phyloP scores from a whole-genome alignment of 192 early-diverging fungal species.

The Entrophospora sp. region DNA sequence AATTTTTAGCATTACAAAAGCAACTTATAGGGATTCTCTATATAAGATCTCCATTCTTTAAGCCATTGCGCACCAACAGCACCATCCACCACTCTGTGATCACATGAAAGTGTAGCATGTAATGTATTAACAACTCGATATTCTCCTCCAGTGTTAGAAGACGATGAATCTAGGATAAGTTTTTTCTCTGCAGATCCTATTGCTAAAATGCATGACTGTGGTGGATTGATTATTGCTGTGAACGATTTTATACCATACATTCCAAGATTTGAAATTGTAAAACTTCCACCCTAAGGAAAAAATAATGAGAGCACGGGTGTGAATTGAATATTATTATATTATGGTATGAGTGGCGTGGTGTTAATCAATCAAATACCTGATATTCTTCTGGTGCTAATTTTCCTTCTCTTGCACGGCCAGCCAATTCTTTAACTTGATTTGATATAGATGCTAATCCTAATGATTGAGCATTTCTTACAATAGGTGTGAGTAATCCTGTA shows the following conservation, averaged over 20 bases:
- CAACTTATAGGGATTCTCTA: conserved; percentile 93
- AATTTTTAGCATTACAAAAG: conserved; percentile 84
- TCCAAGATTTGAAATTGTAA: conserved; percentile 97
- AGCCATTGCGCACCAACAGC: conserved; percentile 89
- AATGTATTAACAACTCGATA: conserved; percentile 67
- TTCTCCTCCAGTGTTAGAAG: conserved; percentile 48
- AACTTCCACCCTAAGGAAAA: conserved; percentile 64
- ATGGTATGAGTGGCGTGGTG: no score
- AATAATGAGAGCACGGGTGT: neutral
- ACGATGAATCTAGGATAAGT: conserved; percentile 59
- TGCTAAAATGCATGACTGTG: conserved; percentile 87
- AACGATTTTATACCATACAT: conserved; percentile 94
- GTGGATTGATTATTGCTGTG: conserved; percentile 97
- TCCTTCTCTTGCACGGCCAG: conserved; percentile 70
- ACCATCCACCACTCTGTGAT: conserved; percentile 95
- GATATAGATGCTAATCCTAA: conserved; percentile 85
- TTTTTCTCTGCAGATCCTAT: conserved; percentile 77
- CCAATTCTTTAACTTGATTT: conserved; percentile 76
- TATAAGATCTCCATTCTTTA: conserved; percentile 74
- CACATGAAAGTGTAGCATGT: conserved; percentile 80
- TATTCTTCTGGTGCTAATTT: conserved; percentile 93
- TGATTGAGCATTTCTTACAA: conserved; percentile 71
- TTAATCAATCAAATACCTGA: conserved; percentile 47
- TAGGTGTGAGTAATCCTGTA: conserved; percentile 92
- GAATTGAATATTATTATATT: no score